A percentile compares a stretch with the other conserved stretches of the same genome.
Evolutionary conservation across 169 alveolate species (phyloP).

Genomic region (Eimeria maxima): DNA sequence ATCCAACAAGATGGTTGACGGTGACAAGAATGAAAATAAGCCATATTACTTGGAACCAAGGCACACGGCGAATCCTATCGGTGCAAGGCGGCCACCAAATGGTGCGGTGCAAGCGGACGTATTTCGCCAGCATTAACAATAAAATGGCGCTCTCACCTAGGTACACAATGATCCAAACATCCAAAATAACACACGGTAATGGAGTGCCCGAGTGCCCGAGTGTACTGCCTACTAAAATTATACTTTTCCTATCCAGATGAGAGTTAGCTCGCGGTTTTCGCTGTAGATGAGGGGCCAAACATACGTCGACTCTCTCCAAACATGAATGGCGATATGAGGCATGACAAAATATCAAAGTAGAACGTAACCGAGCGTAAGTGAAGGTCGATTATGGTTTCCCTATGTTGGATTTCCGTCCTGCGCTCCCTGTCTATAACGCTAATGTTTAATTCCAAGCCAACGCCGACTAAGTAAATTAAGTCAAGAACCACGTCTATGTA

Average conservation of each 20-base stretch:
- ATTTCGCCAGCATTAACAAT: conserved; percentile 55
- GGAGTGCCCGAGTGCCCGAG: not conserved
- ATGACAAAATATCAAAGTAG: conserved; percentile 14
- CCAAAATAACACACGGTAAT: not conserved
- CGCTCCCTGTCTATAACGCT: conserved; percentile 46
- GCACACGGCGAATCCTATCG: conserved; percentile 60
- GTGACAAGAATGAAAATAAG: conserved; percentile 45
- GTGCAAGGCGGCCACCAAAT: conserved; percentile 74
- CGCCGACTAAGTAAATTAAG: not conserved
- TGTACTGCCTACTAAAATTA: not conserved
- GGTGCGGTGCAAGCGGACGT: conserved; percentile 68
- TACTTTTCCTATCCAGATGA: not conserved
- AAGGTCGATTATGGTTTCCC: conserved; percentile 18
- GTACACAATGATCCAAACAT: not conserved
- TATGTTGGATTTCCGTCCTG: conserved; percentile 50
- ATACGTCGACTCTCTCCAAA: not conserved
- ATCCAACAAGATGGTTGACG: conserved; percentile 47
- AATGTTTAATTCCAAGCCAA: conserved; percentile 55
- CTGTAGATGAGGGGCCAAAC: not conserved
- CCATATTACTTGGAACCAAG: conserved; percentile 71
- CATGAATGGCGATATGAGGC: conserved; percentile 40
- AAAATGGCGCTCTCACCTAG: conserved; percentile 7
- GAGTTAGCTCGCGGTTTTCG: not conserved
- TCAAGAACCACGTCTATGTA: conserved; percentile 34
- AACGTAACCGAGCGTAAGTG: not conserved